Base-by-base conservation (phyloP, 257 asterid species). In the Primulina tabacum region DNA sequence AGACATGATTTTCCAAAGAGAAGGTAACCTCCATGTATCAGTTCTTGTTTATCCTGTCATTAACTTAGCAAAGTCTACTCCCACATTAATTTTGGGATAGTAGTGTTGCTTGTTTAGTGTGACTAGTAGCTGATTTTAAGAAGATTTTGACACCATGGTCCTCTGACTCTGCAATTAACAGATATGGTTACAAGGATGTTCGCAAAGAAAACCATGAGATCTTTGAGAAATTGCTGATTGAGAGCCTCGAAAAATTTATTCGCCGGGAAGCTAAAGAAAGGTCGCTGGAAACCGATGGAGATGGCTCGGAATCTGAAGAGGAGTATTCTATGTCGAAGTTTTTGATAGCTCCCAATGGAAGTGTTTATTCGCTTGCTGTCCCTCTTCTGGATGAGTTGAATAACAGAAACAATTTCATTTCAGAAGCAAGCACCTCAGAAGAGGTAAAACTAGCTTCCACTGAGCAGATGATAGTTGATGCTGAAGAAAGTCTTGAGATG, bases 181-280 rank as follows among this genome's bases (percentile, higher is more conserved):
- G 99, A 77, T 94, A 94, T 59, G 99, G 99, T 24, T 94, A 94
- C 96, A 94, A 91, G 88, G 99, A 94, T 67, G 93, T 80, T 60
- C 97, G 94, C 64, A 91, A 91, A 82, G 97, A 91, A 85, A 88
- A 83, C 80, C 96, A 88, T 83, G 92, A 88, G 81, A 85, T 81
- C 24, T 91, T 94, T 62, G 99, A 94, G 87, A 95, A 94, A 81
- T 79, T 91, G 80, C 86, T 91, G 76, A 89, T 94, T 26, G 99
- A 94, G 78, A 85, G 90, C 75, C 96, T 94, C 17, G 96, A 91
- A 76, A 94, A 86, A 86, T 90, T 90, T 82, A 89, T 89, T n/a
- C 92, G 95, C 8, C 80, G 92, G 60, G 99, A 91, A 91, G 97
- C 96, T 79, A 97, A 91, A 82, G 99, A 91, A 62, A 79, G 95